Evolutionary conservation across 805 yeast species (phyloP).

Genomic region (Candida odintsovae): DNA sequence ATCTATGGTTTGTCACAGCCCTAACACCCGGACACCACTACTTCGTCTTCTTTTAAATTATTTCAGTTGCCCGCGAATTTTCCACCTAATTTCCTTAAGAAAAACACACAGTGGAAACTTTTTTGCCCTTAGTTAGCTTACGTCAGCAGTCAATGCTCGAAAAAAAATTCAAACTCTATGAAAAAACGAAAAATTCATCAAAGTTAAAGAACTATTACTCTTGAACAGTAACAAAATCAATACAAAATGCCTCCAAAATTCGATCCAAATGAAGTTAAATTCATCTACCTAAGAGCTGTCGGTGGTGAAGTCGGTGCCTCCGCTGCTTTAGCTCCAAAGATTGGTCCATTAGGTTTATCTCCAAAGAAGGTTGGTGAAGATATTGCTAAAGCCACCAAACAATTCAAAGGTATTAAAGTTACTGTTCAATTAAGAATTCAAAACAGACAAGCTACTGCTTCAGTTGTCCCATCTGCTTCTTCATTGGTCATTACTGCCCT

Average conservation of each 20-base stretch:
- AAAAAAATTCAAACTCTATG: background rate
- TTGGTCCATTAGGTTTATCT: slow-evolving; percentile 99
- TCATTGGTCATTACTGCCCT: slow-evolving; percentile 98
- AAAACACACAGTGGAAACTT: background rate
- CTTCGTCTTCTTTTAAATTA: no score
- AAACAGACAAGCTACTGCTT: slow-evolving; percentile 99
- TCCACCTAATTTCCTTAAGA: background rate
- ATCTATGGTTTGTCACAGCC: background rate
- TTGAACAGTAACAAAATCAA: slow-evolving; percentile 1
- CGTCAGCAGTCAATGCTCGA: background rate
- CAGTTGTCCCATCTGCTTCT: slow-evolving; percentile 99
- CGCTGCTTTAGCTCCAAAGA: slow-evolving; percentile 99
- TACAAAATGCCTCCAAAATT: slow-evolving; percentile 91
- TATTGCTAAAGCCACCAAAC: slow-evolving; percentile 99
- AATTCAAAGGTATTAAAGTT: slow-evolving; percentile 98
- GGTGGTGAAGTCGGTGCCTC: slow-evolving; percentile 99
- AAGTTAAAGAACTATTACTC: background rate
- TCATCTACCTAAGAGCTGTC: slow-evolving; percentile 98
- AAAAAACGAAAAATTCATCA: background rate
- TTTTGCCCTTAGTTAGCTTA: background rate
- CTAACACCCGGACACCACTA: background rate
- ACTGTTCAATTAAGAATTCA: slow-evolving; percentile 98
- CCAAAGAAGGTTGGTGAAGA: slow-evolving; percentile 99
- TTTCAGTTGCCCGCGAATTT: background rate
- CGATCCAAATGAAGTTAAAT: slow-evolving; percentile 98